Conservation (phyloP, 768 basidiomycete species). For the Pleurotus ostreatus region DNA sequence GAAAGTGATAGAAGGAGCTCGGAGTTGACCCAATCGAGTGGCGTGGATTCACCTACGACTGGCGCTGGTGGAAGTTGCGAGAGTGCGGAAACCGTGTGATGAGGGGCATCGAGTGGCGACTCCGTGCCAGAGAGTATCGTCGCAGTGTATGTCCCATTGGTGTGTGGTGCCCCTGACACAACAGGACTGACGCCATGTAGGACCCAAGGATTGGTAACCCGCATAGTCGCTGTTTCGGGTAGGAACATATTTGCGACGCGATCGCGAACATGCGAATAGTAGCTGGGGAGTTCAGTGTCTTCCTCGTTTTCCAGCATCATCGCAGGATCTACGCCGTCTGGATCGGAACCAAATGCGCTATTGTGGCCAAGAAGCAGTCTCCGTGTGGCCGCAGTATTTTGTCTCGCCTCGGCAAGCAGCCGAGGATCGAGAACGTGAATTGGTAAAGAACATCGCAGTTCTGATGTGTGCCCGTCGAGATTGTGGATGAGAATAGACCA, state of each 20-base stretch:
- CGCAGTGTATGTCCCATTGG: constrained; percentile 12
- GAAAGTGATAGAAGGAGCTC: constrained; percentile 73
- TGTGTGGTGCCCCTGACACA: constrained; percentile 15
- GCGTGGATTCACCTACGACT: constrained; percentile 37
- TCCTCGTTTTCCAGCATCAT: constrained; percentile 39
- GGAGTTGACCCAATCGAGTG: constrained; percentile 80
- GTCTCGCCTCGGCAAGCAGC: constrained; percentile 71
- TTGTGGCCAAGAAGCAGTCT: constrained; percentile 52
- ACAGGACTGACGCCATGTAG: constrained; percentile 34
- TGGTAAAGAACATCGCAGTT: constrained; percentile 92
- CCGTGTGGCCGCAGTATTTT: constrained; percentile 70
- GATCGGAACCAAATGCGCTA: constrained; percentile 17
- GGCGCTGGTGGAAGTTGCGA: constrained; percentile 45
- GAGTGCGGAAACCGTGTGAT: constrained; percentile 14
- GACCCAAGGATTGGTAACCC: constrained; percentile 64
- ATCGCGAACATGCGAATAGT: constrained; percentile 86
- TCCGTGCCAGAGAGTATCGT: constrained; percentile 28
- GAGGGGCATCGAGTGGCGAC: constrained; percentile 35
- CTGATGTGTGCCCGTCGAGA: constrained; percentile 87
- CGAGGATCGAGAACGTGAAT: constrained; percentile 76
- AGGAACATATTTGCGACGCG: constrained; percentile 79
- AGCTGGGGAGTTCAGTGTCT: constrained; percentile 83
- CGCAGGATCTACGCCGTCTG: constrained; percentile 43
- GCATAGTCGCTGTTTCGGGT: constrained; percentile 57
- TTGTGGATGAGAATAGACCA: constrained; percentile 82